phyloP scores from a whole-genome alignment of 805 yeast species.

The Crinitomyces ghanaensis region DNA sequence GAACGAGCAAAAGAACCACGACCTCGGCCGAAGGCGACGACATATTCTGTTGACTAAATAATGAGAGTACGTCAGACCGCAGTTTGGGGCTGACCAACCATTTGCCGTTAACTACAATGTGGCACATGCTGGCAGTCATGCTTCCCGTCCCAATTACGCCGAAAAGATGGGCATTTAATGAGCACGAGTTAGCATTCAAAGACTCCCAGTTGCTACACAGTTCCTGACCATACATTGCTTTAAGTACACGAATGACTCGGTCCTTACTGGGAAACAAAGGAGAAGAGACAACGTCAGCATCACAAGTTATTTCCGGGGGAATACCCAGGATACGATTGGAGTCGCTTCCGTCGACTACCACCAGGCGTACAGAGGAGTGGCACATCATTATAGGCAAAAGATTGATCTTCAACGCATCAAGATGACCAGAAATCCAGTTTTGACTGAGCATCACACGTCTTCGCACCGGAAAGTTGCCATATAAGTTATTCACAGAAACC shows the following conservation, averaged over 20 bases:
- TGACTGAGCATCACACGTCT: conserved; percentile 4
- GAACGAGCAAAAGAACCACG: too few species aligned
- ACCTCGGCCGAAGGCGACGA: too few species aligned
- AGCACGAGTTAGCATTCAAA: too few species aligned
- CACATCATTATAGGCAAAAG: conserved; percentile 5
- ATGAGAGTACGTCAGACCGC: too few species aligned
- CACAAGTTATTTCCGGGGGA: too few species aligned
- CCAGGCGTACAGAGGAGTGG: conserved; percentile 4
- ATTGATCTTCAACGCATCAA: conserved; percentile 4
- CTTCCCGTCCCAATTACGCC: too few species aligned
- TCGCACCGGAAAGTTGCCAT: conserved; percentile 19
- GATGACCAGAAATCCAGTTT: conserved; percentile 1
- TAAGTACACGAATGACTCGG: conserved; percentile 3
- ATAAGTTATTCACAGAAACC: conserved; percentile 15
- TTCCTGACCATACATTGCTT: conserved; percentile 1
- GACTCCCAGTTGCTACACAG: neutral
- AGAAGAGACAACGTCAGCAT: too few species aligned
- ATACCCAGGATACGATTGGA: neutral
- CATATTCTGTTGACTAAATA: too few species aligned
- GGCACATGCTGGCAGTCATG: too few species aligned
- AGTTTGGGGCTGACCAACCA: too few species aligned
- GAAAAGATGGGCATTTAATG: too few species aligned
- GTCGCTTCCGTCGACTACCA: neutral
- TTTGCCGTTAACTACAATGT: too few species aligned
- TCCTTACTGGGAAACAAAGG: neutral